A percentile compares a stretch with the other conserved stretches of the same genome.
These are phyloP conservation scores for Auricularia auricula-judae DNA, from an alignment of 768 basidiomycete genomes.

Conservation along the genomic window DNA sequence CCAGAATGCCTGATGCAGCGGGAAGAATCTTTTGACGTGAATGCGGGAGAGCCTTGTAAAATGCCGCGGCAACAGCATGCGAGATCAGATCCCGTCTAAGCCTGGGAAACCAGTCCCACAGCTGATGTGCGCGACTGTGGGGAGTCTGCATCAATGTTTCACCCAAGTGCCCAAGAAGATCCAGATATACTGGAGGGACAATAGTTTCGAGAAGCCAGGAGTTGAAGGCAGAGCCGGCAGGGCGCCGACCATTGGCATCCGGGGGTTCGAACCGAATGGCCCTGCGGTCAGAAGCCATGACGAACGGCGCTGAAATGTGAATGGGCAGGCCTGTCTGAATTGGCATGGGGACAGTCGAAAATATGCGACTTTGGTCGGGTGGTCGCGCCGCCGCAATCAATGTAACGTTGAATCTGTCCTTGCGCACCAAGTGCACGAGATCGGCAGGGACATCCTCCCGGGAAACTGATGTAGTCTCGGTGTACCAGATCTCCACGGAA, in stretches of 20 bases:
- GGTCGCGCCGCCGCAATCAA: background rate
- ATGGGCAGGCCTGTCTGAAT: background rate
- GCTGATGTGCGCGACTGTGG: background rate
- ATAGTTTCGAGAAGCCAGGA: slow-evolving; percentile 1
- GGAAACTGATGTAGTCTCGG: background rate
- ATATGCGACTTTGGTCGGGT: background rate
- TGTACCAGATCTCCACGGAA: background rate
- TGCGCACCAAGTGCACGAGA: background rate
- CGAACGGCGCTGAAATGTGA: background rate
- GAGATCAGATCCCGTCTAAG: background rate
- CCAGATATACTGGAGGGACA: background rate
- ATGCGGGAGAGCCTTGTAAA: background rate
- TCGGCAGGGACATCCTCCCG: background rate
- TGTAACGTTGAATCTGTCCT: background rate
- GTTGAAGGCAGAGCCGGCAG: slow-evolving; percentile 1
- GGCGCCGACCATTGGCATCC: background rate
- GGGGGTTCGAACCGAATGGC: slow-evolving; percentile 2
- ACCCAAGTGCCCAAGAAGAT: background rate
- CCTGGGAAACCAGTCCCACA: background rate
- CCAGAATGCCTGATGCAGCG: background rate
- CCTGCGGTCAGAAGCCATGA: background rate
- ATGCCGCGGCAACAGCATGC: background rate
- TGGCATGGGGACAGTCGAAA: background rate
- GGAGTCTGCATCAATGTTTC: background rate
- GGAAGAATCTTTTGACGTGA: background rate